phyloP scores from a whole-genome alignment of 176 grass and related monocot genomes.

The Pontederia paniculata region DNA sequence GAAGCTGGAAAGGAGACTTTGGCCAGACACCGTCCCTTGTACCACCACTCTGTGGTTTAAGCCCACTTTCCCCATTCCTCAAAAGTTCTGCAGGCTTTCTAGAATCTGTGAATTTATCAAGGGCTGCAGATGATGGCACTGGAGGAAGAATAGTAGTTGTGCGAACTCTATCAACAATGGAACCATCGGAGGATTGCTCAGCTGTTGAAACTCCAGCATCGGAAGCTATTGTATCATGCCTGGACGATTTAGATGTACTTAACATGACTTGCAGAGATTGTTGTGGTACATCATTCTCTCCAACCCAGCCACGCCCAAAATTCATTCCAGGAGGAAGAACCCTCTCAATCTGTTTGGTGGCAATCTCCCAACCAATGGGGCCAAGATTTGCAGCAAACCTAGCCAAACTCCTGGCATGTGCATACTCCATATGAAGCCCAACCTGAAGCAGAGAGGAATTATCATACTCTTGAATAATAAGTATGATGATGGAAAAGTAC shows the following conservation, averaged over 20 bases:
- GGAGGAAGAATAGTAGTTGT: conserved; percentile 1
- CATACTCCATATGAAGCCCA: conserved; percentile 50
- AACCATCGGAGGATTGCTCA: conserved; percentile 7
- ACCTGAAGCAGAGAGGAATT: conserved; percentile 28
- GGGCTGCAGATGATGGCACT: conserved; percentile 13
- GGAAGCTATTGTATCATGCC: conserved; percentile 4
- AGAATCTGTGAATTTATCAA: conserved; percentile 6
- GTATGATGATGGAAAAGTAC: conserved; percentile 15
- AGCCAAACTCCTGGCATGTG: conserved; percentile 59
- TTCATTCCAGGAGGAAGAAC: conserved; percentile 43
- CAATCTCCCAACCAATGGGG: conserved; percentile 60
- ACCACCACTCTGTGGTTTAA: conserved; percentile 14
- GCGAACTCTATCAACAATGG: background rate
- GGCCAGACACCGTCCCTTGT: conserved; percentile 15
- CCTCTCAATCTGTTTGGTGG: conserved; percentile 41
- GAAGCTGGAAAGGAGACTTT: conserved; percentile 22
- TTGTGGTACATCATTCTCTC: conserved; percentile 37
- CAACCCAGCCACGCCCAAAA: conserved; percentile 78
- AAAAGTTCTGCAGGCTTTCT: conserved; percentile 8
- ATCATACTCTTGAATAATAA: conserved; percentile 2
- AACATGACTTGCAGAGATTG: conserved; percentile 23
- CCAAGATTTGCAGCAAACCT: conserved; percentile 66
- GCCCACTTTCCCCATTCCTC: conserved; percentile 14
- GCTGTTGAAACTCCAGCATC: conserved; percentile 14
- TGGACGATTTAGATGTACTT: conserved; percentile 19